Evolutionary conservation across 2,329 filamentous ascomycete genomes (phyloP).

Genomic region (Colletotrichum lindemuthianum): DNA sequence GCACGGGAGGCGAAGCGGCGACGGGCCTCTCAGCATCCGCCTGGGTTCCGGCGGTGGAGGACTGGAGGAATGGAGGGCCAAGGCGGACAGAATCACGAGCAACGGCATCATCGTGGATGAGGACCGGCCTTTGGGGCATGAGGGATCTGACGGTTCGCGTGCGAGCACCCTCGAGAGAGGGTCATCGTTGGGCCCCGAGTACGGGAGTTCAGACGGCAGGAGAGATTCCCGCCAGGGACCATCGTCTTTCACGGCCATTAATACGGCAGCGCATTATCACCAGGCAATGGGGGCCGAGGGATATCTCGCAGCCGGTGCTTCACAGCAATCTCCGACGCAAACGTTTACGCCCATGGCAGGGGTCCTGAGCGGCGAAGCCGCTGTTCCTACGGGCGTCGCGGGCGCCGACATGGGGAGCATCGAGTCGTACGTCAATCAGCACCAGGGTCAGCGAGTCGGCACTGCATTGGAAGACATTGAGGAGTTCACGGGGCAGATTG

Average conservation of each 20-base stretch:
- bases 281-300: constrained; percentile 3
- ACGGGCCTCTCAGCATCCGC: constrained; percentile 51
- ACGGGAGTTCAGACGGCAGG: constrained; percentile 21
- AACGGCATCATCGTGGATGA: constrained; percentile 53
- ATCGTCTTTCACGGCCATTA: constrained; percentile 53
- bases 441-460: constrained; percentile 30
- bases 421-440: constrained; percentile 27
- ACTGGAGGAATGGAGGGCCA: constrained; percentile 63
- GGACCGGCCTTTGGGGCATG: constrained; percentile 39
- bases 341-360: constrained; percentile 1
- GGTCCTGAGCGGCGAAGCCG: not conserved
- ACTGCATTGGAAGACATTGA: constrained; percentile 25
- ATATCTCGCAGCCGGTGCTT: constrained; percentile 3
- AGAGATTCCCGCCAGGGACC: constrained; percentile 40
- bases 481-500: constrained; percentile 30
- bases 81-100: constrained; percentile 52
- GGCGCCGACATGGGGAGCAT: constrained; percentile 15
- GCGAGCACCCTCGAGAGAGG: constrained; percentile 45
- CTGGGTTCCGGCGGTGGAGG: constrained; percentile 59
- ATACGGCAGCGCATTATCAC: constrained; percentile 34
- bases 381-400: not conserved
- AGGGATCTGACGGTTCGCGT: constrained; percentile 41
- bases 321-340: constrained; percentile 29
- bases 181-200: constrained; percentile 42
- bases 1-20: constrained; percentile 42